Evolutionary conservation across 768 basidiomycete genomes (phyloP), one percentile per base, ranked within the genome.

Genomic region (Rhodotorula sphaerocarpa): DNA sequence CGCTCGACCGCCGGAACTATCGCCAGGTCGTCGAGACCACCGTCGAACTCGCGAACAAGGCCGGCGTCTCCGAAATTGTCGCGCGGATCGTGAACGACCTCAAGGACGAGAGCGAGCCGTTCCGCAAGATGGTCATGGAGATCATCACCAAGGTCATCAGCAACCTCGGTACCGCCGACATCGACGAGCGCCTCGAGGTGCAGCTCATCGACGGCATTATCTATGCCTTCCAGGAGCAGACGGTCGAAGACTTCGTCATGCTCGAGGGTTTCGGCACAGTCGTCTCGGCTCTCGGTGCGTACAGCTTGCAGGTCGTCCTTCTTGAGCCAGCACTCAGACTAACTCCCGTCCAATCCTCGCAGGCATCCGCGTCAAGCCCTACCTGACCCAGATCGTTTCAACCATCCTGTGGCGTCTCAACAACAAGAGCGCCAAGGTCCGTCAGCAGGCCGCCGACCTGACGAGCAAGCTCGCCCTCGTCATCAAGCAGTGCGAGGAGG

Each of bases 151-250:
- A 95, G 75, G 95, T 99, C 50, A 81, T 99, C 53, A 84, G 86
- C 21, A 87, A 86, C 10, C 83, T 93, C 3, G 92, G 95, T 54
- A 92, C 93, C n/a, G 88, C 93, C 1, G 93, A 97, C 73, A 87
- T 97, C 53, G 95, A 97, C 73, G 93, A 97, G 76, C 81, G 92
- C 57, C 80, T 99, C 46, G 93, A 99, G 76, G 84, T 92, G 34
- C 82, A 88, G 59, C 82, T 99, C 18, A 88, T 97, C 31, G 95
- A 99, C 72, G 93, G 95, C 42, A 97, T 99, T 77, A 96, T 97
- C 76, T 96, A 93, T 74, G 86, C 95, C 21, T 99, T 99, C 88
- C 93, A 97, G 76, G 93, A 97, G 78, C 95, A 99, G 76, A 96
- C 93, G 3, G 88, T 90, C 12, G 95, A 99, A 75, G 95, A 99